Conservation (phyloP, 2,329 filamentous ascomycete genomes). For the Trichoderma sp. region DNA sequence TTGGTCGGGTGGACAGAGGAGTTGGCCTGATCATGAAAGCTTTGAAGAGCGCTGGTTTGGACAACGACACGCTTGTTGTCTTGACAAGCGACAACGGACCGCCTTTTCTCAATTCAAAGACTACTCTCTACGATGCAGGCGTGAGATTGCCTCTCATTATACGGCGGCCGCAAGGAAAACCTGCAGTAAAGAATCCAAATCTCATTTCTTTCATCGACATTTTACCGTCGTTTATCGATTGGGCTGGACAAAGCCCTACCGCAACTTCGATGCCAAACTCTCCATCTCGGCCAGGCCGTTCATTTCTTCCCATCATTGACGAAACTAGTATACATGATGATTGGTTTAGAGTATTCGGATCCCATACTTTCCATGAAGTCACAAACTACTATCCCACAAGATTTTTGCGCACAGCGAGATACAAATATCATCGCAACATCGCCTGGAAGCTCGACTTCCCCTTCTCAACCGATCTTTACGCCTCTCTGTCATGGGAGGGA, state of each 20-base stretch:
- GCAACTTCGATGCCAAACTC: background rate
- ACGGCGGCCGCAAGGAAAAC: background rate
- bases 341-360: background rate
- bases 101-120: constrained; percentile 21
- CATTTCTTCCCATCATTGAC: constrained; percentile 17
- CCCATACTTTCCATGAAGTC: constrained; percentile 15
- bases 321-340: background rate
- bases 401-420: constrained; percentile 10
- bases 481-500: constrained; percentile 18
- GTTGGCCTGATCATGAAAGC: constrained; percentile 6
- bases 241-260: background rate
- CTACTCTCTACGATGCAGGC: constrained; percentile 12
- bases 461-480: constrained; percentile 15
- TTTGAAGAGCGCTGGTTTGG: constrained; percentile 2
- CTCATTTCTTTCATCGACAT: constrained; percentile 18
- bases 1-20: constrained; percentile 13
- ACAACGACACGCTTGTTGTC: constrained; percentile 1
- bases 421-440: constrained; percentile 24
- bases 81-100: constrained; percentile 20
- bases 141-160: constrained; percentile 19
- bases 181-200: constrained; percentile 5
- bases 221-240: constrained; percentile 11
- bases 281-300: constrained; percentile 8
- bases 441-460: constrained; percentile 22
- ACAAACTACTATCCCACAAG: constrained; percentile 22